These are phyloP conservation scores for Sistotremastrum niveocremeum DNA, from an alignment of 768 basidiomycete species.

Conservation along the genomic window DNA sequence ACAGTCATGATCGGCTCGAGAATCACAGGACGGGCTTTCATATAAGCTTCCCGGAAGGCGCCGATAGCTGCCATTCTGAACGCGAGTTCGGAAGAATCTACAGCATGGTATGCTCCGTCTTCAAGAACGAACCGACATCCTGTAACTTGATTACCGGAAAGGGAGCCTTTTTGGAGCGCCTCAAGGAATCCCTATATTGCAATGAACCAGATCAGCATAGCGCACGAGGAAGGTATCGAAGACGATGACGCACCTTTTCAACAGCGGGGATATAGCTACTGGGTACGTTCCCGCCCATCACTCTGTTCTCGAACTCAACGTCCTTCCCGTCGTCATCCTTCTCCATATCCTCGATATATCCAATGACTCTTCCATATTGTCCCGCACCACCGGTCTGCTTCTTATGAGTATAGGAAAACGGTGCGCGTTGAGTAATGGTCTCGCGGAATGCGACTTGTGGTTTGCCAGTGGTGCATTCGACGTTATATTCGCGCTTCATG, in stretches of 20 bases:
- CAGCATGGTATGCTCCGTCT: conserved; percentile 86
- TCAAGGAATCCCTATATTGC: conserved; percentile 75
- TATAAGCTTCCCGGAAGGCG: conserved; percentile 85
- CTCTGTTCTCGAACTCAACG: conserved; percentile 67
- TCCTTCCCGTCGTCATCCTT: conserved; percentile 63
- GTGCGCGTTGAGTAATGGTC: conserved; percentile 70
- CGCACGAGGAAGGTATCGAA: neutral
- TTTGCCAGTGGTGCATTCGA: conserved; percentile 85
- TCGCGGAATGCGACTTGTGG: conserved; percentile 96
- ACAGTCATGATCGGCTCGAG: conserved; percentile 99
- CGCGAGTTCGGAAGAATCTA: conserved; percentile 94
- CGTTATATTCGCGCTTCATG: conserved; percentile 95
- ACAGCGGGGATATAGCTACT: conserved; percentile 86
- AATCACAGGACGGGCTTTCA: conserved; percentile 62
- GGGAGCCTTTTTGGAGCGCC: conserved; percentile 79
- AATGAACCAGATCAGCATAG: neutral
- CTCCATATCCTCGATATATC: conserved; percentile 85
- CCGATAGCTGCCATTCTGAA: conserved; percentile 86
- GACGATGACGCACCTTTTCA: conserved; percentile 53
- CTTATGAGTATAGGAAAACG: conserved; percentile 90
- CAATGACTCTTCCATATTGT: conserved; percentile 88
- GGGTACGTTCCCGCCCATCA: conserved; percentile 90
- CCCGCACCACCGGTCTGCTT: conserved; percentile 97
- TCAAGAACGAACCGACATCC: conserved; percentile 79
- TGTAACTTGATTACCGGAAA: conserved; percentile 79